These are phyloP conservation scores for Mrakia hoshinonis DNA, from an alignment of 768 basidiomycete genomes.

Conservation along the genomic window DNA sequence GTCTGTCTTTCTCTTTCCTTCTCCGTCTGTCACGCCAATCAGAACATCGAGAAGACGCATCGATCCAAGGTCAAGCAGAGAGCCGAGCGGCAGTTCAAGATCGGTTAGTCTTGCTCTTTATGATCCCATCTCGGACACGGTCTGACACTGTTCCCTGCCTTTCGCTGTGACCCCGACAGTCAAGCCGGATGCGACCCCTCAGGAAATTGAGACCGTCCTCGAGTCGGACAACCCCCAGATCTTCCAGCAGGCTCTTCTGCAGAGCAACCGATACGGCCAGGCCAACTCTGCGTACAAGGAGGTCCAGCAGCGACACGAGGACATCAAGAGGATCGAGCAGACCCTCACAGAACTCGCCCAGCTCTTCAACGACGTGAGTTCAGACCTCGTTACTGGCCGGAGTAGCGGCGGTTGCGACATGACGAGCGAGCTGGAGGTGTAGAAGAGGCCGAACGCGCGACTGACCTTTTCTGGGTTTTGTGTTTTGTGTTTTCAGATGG, in stretches of 20 bases:
- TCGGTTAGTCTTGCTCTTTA: conserved; percentile 45
- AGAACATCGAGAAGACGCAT: conserved; percentile 63
- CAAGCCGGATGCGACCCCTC: conserved; percentile 74
- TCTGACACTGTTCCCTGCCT: not conserved
- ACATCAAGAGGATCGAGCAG: conserved; percentile 72
- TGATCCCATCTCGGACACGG: not conserved
- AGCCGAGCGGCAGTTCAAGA: conserved; percentile 66
- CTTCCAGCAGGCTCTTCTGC: conserved; percentile 60
- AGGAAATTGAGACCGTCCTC: conserved; percentile 67
- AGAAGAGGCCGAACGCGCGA: not conserved
- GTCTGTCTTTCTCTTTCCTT: not conserved
- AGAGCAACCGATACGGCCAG: conserved; percentile 72
- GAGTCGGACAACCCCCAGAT: conserved; percentile 62
- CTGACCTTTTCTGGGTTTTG: not conserved
- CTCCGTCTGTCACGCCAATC: conserved; percentile 33
- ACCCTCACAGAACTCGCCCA: conserved; percentile 83
- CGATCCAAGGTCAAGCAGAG: conserved; percentile 57
- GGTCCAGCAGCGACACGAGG: conserved; percentile 79
- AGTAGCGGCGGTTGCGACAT: too few species aligned
- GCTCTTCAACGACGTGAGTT: conserved; percentile 66
- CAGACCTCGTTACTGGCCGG: not conserved
- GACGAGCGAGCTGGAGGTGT: too few species aligned
- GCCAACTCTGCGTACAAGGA: conserved; percentile 73
- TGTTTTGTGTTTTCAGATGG: conserved; percentile 51
- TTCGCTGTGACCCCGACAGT: conserved; percentile 33